These are phyloP conservation scores for Malus fusca DNA, from an alignment of 306 rosid species.

Conservation along the genomic window DNA sequence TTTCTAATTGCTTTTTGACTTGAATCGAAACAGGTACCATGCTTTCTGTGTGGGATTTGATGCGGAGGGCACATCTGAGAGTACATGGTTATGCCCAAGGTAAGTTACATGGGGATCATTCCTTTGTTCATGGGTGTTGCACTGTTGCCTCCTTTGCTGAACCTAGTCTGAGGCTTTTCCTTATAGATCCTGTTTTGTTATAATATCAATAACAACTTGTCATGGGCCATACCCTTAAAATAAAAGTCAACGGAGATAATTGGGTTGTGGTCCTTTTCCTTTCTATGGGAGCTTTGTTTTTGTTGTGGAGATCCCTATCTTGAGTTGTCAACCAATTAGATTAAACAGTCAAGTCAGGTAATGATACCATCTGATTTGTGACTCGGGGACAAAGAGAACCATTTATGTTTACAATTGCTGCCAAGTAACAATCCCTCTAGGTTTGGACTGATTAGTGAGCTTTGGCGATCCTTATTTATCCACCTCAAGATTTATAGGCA, in stretches of 20 bases:
- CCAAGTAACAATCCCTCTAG: neutral
- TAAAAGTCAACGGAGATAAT: neutral
- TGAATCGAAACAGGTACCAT: slow-evolving; percentile 69
- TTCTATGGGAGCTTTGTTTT: neutral
- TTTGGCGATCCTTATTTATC: neutral
- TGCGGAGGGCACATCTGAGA: slow-evolving; percentile 68
- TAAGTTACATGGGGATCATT: slow-evolving; percentile 22
- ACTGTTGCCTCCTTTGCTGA: slow-evolving; percentile 2
- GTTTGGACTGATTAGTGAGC: neutral
- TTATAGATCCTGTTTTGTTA: neutral
- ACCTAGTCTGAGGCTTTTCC: neutral
- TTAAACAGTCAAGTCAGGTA: neutral
- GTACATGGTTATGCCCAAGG: slow-evolving; percentile 98
- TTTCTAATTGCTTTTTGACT: slow-evolving; percentile 17
- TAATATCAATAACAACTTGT: slow-evolving; percentile 8
- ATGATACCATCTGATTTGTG: neutral
- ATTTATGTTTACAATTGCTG: neutral
- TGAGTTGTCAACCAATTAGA: neutral
- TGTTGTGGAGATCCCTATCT: neutral
- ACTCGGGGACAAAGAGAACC: neutral
- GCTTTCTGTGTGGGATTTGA: slow-evolving; percentile 98
- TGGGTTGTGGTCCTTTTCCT: slow-evolving; percentile 4
- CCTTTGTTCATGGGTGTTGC: slow-evolving; percentile 7
- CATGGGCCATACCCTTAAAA: slow-evolving; percentile 1
- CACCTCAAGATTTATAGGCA: neutral